A percentile compares a stretch with the other conserved stretches of the same genome.
Conservation (phyloP, 1,284 basidiomycete genomes). For the Malassezia psittaci region DNA sequence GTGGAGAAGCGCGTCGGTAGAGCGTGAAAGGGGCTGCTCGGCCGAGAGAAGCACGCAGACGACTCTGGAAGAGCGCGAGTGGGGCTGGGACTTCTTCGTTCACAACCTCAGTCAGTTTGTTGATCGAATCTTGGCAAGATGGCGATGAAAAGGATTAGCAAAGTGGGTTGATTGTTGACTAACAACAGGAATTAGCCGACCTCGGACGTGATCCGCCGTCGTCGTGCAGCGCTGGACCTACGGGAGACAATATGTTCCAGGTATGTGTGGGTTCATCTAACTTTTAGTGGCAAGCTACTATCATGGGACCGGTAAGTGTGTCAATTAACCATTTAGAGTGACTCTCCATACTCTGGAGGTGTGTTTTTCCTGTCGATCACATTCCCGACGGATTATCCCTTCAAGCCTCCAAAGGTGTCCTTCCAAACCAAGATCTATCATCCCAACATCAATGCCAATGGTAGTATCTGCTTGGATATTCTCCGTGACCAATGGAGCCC, state of each 20-base stretch:
- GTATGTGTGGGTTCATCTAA: conserved; percentile 8
- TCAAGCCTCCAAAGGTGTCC: conserved; percentile 85
- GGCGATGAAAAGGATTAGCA: conserved; percentile 48
- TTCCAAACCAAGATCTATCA: conserved; percentile 99
- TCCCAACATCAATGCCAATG: conserved; percentile 94
- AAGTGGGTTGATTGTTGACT: conserved; percentile 21
- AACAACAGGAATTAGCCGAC: conserved; percentile 38
- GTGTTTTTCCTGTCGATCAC: conserved; percentile 54
- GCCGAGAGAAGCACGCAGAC: conserved; percentile 5
- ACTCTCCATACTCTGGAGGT: conserved; percentile 44
- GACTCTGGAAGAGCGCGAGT: background rate
- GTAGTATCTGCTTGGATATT: conserved; percentile 96
- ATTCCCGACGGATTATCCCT: conserved; percentile 54
- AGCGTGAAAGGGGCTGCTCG: background rate
- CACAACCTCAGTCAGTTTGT: too few relatives aligned
- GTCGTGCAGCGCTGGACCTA: conserved; percentile 45
- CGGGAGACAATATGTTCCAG: conserved; percentile 48
- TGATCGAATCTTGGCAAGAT: conserved; percentile 15
- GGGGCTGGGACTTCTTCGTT: background rate
- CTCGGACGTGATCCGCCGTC: conserved; percentile 47
- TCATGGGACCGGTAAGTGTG: conserved; percentile 44
- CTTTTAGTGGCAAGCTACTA: conserved; percentile 45
- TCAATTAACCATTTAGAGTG: conserved; percentile 12
- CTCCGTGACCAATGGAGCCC: conserved; percentile 70
- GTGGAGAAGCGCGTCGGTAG: background rate